These are phyloP conservation scores for Priceomyces medius DNA, from an alignment of 805 yeast genomes.

Conservation along the genomic window DNA sequence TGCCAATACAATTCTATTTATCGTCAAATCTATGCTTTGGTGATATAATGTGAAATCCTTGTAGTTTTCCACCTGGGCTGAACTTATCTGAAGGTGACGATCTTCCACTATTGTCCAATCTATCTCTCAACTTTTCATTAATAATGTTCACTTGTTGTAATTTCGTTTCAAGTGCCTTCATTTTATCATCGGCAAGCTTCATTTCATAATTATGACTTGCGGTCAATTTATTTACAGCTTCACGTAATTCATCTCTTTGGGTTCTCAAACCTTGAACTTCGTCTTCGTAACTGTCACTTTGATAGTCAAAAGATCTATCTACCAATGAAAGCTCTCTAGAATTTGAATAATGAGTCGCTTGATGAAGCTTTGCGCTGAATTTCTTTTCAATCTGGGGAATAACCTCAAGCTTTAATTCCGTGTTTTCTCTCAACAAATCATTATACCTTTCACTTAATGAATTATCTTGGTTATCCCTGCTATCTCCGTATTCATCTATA, in stretches of 20 bases:
- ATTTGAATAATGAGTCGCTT: neutral
- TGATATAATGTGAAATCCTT: constrained; percentile 39
- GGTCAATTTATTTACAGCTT: constrained; percentile 38
- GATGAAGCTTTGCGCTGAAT: constrained; percentile 1
- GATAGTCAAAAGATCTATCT: neutral
- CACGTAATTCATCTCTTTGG: constrained; percentile 44
- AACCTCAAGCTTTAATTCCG: constrained; percentile 39
- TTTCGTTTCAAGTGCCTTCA: constrained; percentile 30
- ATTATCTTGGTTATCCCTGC: constrained; percentile 20
- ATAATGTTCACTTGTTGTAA: constrained; percentile 28
- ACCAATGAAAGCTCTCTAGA: constrained; percentile 9
- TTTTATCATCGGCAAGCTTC: constrained; percentile 35
- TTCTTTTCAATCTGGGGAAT: constrained; percentile 48
- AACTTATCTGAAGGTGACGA: constrained; percentile 4
- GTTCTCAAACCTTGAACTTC: constrained; percentile 22
- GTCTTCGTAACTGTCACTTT: constrained; percentile 12
- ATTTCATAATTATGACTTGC: constrained; percentile 34
- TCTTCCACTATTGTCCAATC: constrained; percentile 12
- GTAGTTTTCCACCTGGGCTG: constrained; percentile 34
- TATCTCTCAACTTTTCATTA: constrained; percentile 33
- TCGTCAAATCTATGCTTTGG: constrained; percentile 28
- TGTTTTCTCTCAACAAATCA: constrained; percentile 37
- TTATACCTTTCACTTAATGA: constrained; percentile 40
- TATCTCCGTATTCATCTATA: constrained; percentile 33
- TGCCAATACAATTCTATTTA: constrained; percentile 6